These are phyloP conservation scores for Nephromyces sp. DNA, from an alignment of 169 alveolate genomes.

Conservation along the genomic window DNA sequence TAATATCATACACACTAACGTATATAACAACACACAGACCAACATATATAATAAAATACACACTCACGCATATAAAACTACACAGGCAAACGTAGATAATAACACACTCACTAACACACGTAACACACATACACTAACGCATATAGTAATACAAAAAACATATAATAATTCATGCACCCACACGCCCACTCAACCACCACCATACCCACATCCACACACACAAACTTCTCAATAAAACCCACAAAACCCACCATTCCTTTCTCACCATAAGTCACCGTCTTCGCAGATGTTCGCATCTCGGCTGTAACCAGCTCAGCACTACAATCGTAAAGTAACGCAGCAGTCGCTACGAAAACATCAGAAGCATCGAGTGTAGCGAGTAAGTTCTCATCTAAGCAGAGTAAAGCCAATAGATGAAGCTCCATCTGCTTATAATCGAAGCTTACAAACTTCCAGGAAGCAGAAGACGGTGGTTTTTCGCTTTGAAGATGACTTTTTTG, in stretches of 20 bases:
- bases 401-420: slow-evolving; percentile 46
- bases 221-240: background rate
- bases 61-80: too few relatives aligned
- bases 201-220: too few relatives aligned
- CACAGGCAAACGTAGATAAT: too few relatives aligned
- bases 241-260: background rate
- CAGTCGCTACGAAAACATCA: slow-evolving; percentile 39
- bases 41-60: too few relatives aligned
- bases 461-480: too few relatives aligned
- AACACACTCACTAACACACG: too few relatives aligned
- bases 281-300: slow-evolving; percentile 44
- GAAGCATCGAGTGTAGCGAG: slow-evolving; percentile 23
- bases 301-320: slow-evolving; percentile 36
- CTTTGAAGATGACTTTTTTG: background rate
- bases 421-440: slow-evolving; percentile 52
- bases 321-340: slow-evolving; percentile 31
- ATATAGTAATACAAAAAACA: too few relatives aligned
- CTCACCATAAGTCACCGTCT: slow-evolving; percentile 48
- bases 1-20: too few relatives aligned
- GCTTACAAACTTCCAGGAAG: slow-evolving; percentile 30
- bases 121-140: too few relatives aligned
- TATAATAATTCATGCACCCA: too few relatives aligned
- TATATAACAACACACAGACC: too few relatives aligned
- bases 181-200: too few relatives aligned
- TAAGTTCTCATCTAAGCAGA: slow-evolving; percentile 34